Base-by-base conservation (phyloP, 148 eudicot genomes). In the Dysphania ambrosioides region DNA sequence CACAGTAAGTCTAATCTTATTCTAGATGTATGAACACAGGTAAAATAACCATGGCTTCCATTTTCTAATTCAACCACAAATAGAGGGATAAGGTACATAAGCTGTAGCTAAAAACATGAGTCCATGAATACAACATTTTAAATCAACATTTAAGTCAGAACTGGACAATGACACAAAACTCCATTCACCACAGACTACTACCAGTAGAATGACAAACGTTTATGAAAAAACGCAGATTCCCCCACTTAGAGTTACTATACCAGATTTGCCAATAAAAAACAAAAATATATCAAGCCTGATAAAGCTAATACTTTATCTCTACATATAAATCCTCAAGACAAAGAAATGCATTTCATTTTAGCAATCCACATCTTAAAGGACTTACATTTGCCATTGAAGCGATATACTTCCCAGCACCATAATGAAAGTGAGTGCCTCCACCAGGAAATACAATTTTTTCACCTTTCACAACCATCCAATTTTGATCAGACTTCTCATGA, bases 401-500 rank as follows among this genome's bases (percentile, higher is more conserved):
- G 72, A 96, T 96, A 79, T 96, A 96, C 85, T 96, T 96, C 74
- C 86, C 94, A 64, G 99, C 99, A 78, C 99, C 99, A 56, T 92
- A 87, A 77, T 96, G 99, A 79, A 96, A 96, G 78, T 96, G 99
- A 75, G 99, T 96, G 72, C 99, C 99, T 69, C 99, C 99, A 36
- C 99, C 99, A 63, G 99, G 99, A 79, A 96, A 96, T 29, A 79
- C 68, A 26, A 96, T 96, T 80, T 89, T 96, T 51, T 96, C 97
- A 73, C 91, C 97, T 82, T 90, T 96, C 66, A 88, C 99, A 86
- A 96, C 94, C 99, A 96, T 96, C 99, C 99, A 96, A 70, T 92
- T 96, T 67, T 96, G 99, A 82, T 96, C 99, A 72, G 99, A 96
- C 84, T 96, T 92, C 80, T 96, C 99, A 41, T 90, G 86, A 70